A percentile compares a stretch with the other conserved stretches of the same genome.
Evolutionary conservation across 208 protist species (phyloP).

Genomic region (Angomonas desouzai): DNA sequence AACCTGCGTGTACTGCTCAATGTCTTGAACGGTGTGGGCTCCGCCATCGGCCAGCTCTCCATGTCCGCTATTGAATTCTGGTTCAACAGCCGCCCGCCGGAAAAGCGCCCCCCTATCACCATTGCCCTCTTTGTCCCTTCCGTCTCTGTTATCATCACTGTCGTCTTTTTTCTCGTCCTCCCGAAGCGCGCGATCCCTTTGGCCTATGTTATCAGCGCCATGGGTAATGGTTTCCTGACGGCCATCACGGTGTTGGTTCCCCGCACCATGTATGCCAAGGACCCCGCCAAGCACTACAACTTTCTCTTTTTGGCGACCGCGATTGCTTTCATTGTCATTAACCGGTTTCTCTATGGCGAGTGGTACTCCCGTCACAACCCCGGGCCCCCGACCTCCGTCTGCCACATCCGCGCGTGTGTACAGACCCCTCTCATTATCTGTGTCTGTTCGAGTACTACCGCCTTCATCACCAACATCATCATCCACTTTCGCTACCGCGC

Average conservation of each 20-base stretch:
- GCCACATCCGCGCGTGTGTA: slow-evolving; percentile 4
- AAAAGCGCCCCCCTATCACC: slow-evolving; percentile 60
- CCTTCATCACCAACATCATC: slow-evolving; percentile 27
- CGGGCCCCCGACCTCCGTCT: background rate
- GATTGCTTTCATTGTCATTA: slow-evolving; percentile 39
- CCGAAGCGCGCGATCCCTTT: slow-evolving; percentile 35
- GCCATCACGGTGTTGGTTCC: slow-evolving; percentile 35
- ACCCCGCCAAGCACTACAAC: slow-evolving; percentile 73
- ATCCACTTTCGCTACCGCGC: slow-evolving; percentile 38
- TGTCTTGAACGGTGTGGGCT: slow-evolving; percentile 61
- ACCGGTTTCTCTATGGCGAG: slow-evolving; percentile 65
- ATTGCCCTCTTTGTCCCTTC: slow-evolving; percentile 44
- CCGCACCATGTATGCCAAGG: slow-evolving; percentile 62
- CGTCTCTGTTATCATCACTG: slow-evolving; percentile 27
- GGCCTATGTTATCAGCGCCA: slow-evolving; percentile 40
- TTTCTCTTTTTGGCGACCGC: slow-evolving; percentile 41
- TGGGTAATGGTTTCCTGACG: slow-evolving; percentile 50
- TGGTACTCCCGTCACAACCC: slow-evolving; percentile 25
- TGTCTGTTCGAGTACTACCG: slow-evolving; percentile 14
- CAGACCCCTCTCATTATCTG: slow-evolving; percentile 3
- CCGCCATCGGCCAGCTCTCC: slow-evolving; percentile 40
- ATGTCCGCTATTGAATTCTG: slow-evolving; percentile 57
- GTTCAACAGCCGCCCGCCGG: slow-evolving; percentile 39
- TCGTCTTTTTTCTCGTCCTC: slow-evolving; percentile 37
- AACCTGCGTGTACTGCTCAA: slow-evolving; percentile 44